phyloP scores from a whole-genome alignment of 2,329 filamentous ascomycete genomes.

The Diaporthe citrichinensis region DNA sequence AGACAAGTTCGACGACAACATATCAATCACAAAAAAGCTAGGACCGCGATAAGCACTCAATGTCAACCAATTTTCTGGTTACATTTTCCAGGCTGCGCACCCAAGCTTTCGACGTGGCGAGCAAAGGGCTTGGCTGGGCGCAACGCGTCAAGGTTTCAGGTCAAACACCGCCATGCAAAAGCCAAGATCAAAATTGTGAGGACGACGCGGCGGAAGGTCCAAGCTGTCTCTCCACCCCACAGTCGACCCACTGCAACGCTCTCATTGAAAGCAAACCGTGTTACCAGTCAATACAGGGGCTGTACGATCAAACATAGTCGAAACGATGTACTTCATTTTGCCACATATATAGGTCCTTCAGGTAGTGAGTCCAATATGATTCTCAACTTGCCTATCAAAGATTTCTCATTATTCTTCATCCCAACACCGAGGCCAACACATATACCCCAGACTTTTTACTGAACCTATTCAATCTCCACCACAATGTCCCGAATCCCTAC shows the following conservation, averaged over 20 bases:
- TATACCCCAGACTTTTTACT: not conserved
- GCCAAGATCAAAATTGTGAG: not conserved
- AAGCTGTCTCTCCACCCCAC: not conserved
- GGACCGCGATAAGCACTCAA: not conserved
- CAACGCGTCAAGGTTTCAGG: conserved; percentile 19
- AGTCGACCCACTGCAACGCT: not conserved
- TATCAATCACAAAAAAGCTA: no score
- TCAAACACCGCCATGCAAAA: conserved; percentile 22
- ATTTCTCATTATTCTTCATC: not conserved
- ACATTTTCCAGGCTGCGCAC: not conserved
- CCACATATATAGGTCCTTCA: not conserved
- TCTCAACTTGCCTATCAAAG: no score
- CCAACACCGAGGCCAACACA: not conserved
- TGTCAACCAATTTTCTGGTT: not conserved
- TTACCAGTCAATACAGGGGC: conserved; percentile 12
- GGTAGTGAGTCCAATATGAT: not conserved
- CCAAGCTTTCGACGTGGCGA: not conserved
- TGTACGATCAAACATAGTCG: conserved; percentile 9
- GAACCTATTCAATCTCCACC: not conserved
- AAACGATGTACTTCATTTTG: not conserved
- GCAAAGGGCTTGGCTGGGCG: not conserved
- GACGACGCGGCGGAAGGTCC: not conserved
- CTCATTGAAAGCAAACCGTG: not conserved
- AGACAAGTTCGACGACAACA: not conserved
- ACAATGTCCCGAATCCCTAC: not conserved